Evolutionary conservation across 1,284 basidiomycete genomes (phyloP), one percentile per base, ranked within the genome.

Genomic region (Fomitiporia mediterranea): DNA sequence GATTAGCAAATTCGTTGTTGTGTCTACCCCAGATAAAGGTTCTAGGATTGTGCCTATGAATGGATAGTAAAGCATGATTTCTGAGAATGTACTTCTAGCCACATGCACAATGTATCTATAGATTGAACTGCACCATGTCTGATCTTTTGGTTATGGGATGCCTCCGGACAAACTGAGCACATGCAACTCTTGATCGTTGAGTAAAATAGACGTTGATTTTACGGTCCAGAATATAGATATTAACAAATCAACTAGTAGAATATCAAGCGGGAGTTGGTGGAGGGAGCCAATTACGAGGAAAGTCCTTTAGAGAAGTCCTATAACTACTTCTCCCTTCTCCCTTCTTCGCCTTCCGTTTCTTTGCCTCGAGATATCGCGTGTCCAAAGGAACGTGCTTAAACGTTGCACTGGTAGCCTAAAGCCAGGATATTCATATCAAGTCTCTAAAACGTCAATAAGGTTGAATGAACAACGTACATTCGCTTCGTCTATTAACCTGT

Each of bases 401-500:
- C 15, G 35, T 50, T 21, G 19, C 25, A 25, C 47, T 32, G 11
- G 28, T 51, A 25, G 39, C 37, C 57, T 55, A 44, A 4, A 19
- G 17, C 11, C 7, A 27, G 32, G n/a, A 32, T n/a, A 32, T 53
- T 53, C 53, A 59, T 40, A 50, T 43, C 17, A 21, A n/a, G n/a
- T n/a, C n/a, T n/a, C n/a, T n/a, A n/a, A n/a, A n/a, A n/a, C n/a
- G 46, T 48, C 58, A 55, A 52, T 56, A 30, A 9, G 11, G 47
- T 7, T 46, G 3, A 30, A 46, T 43, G 42, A 25, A 39, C 27
- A 15, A 77, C 82, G 61, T 63, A 94, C 93, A 69, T 94, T 94
- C 11, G 91, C 89, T 63, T 86, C 83, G 11, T 70, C 71, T 59
- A 94, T 69, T 38, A 95, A 71, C 59, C 78, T 72, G 65, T 92